A percentile compares a stretch with the other conserved stretches of the same genome.
These are phyloP conservation scores for Spathaspora hagerdaliae DNA, from an alignment of 805 yeast species.

Conservation along the genomic window DNA sequence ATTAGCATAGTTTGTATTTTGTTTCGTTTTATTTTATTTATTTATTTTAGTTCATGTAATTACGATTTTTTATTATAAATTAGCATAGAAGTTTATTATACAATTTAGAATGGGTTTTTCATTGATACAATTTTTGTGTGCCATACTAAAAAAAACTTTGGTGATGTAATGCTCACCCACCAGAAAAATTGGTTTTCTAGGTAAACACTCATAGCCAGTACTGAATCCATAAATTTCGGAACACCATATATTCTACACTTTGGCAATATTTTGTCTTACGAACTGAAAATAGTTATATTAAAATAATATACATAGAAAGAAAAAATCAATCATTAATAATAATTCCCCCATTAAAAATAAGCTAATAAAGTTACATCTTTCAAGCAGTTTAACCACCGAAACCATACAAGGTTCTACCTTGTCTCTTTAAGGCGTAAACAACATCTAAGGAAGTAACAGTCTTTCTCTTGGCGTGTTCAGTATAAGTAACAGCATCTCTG, in stretches of 20 bases:
- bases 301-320: constrained; percentile 1
- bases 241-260: no score
- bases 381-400: constrained; percentile 82
- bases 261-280: not conserved
- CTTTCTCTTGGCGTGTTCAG: constrained; percentile 99
- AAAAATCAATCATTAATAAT: not conserved
- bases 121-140: no score
- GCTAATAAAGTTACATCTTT: not conserved
- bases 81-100: not conserved
- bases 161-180: not conserved
- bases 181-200: not conserved
- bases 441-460: constrained; percentile 98
- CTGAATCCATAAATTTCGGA: not conserved
- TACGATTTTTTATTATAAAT: no score
- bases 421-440: constrained; percentile 99
- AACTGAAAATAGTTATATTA: constrained; percentile 3
- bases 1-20: constrained; percentile 1
- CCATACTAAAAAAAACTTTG: not conserved
- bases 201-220: not conserved
- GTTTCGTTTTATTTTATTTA: not conserved
- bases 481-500: constrained; percentile 98
- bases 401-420: constrained; percentile 99
- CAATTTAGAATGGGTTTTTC: no score
- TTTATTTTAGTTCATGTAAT: no score
- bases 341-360: not conserved